Evolutionary conservation across 2,329 filamentous ascomycete species (phyloP).

Genomic region (Colletotrichum sp.): DNA sequence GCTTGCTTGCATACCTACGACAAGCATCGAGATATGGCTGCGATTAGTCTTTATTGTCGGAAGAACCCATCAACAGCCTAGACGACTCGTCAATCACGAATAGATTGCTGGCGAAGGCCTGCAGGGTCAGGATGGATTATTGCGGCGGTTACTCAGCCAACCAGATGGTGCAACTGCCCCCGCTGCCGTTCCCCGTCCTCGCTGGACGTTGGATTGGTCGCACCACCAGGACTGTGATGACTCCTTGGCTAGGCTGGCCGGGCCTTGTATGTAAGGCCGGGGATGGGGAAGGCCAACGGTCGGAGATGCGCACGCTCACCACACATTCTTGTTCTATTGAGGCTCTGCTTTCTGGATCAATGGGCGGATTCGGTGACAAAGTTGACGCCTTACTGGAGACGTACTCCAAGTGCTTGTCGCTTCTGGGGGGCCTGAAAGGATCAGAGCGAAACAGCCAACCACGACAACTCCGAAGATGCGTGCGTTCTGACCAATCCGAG

Average conservation of each 20-base stretch:
- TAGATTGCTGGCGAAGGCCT: not conserved
- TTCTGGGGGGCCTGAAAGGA: slow-evolving; percentile 41
- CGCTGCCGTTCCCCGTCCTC: not conserved
- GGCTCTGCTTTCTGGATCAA: slow-evolving; percentile 10
- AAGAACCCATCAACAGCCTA: not conserved
- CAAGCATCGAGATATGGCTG: not conserved
- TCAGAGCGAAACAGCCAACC: slow-evolving; percentile 18
- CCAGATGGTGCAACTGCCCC: not conserved
- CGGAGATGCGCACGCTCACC: not conserved
- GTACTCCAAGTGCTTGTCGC: slow-evolving; percentile 50
- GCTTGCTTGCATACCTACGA: not conserved
- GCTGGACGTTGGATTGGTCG: not conserved
- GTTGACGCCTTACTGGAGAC: slow-evolving; percentile 51
- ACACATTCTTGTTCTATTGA: not conserved
- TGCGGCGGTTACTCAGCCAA: slow-evolving; percentile 11
- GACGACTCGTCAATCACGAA: not conserved
- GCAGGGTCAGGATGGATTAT: not conserved
- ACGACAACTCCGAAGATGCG: slow-evolving; percentile 36
- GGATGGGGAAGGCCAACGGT: not conserved
- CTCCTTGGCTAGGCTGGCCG: not conserved
- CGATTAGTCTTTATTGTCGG: not conserved
- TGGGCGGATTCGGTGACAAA: slow-evolving; percentile 47
- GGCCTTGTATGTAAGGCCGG: not conserved
- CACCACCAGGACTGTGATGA: not conserved
- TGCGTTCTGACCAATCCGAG: slow-evolving; percentile 44